Evolutionary conservation across 306 rosid species (phyloP), one percentile per base, ranked within the genome.

Genomic region (Hippophae gyantsensis): DNA sequence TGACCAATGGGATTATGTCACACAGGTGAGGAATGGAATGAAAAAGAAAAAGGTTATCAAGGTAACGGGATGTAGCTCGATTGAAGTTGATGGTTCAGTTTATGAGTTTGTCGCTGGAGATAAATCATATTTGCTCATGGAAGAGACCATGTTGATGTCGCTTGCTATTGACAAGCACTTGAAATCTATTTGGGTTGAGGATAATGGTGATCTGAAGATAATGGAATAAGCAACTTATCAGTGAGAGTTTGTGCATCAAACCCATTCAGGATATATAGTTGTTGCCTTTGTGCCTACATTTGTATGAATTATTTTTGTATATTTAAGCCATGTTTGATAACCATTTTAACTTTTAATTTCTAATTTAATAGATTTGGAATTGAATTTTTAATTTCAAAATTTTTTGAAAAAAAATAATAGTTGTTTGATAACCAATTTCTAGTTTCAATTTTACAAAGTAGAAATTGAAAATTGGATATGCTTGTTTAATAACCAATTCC

Each of bases 21-120:
- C 78, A 40, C 60, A 26, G 43, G 64, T 72, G 4, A 77, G 84
- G 66, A 67, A 62, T 42, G 77, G 56, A 63, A 79, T 76, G 79
- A 74, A 66, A 72, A 69, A 58, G 38, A 65, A 69, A 56, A 63
- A 53, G 42, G 74, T 69, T 52, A 73, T 52, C 46, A 79, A 76
- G 61, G 61, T 65, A 12, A 81, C 84, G 0, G 81, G 81, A 3
- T 72, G 84, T 67, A 79, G 84, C 61, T 66, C 43, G 25, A 48
- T 79, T 55, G 79, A 76, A 66, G 63, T 72, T 42, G 58, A 76
- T 25, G 76, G 84, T 0, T 60, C 41, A 13, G 72, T 79, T 50
- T 62, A 14, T 50, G 84, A 76, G 54, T 79, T 72, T 59, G 65
- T 73, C 3, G 78, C 70, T 46, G 81, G 84, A 59, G 73, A 69